Evolutionary conservation across 2,329 filamentous ascomycete genomes (phyloP).

Genomic region (Calonectria leucothoes): DNA sequence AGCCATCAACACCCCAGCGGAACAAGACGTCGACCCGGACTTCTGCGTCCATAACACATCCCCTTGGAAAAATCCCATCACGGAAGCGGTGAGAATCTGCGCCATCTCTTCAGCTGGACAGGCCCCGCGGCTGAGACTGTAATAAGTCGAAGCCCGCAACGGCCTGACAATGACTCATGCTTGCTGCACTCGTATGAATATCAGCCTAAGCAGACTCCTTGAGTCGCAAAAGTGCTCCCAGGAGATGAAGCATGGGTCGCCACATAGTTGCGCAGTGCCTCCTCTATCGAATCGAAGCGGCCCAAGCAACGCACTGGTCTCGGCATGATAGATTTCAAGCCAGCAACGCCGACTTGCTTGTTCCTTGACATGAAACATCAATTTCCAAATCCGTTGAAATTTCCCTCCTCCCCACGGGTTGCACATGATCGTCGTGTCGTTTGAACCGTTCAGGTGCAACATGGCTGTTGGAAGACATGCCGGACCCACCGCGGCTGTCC

Average conservation of each 20-base stretch:
- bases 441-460: neutral
- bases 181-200: neutral
- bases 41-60: neutral
- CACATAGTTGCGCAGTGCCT: neutral
- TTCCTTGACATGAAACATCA: neutral
- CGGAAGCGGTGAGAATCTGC: neutral
- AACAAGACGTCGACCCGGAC: neutral
- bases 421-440: neutral
- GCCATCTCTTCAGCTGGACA: neutral
- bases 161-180: neutral
- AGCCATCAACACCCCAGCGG: neutral
- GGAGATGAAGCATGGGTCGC: neutral
- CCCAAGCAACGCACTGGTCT: neutral
- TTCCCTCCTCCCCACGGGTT: neutral
- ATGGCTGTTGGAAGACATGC: neutral
- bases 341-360: neutral
- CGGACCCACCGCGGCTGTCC: neutral
- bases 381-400: neutral
- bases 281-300: neutral
- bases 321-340: neutral
- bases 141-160: neutral
- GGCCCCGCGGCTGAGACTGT: neutral
- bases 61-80: neutral
- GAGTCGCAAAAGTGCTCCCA: neutral
- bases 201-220: neutral